Evolutionary conservation across 2,329 filamentous ascomycete genomes (phyloP), one percentile per base, ranked within the genome.

Genomic region (Microdochium paspali): DNA sequence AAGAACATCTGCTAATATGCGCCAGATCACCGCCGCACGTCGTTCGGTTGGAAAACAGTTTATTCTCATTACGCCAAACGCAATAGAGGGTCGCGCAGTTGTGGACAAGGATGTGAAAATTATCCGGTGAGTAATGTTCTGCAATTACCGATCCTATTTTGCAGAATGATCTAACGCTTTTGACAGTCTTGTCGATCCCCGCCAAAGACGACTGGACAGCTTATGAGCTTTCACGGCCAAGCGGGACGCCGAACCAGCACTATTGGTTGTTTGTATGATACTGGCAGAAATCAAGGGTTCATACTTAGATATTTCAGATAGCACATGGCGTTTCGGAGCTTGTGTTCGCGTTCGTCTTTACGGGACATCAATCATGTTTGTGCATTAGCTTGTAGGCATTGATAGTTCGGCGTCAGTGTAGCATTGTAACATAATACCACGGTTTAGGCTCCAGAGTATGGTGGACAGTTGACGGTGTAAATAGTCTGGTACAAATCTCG

Each of bases 61-160:
- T 60, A 90, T 98, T 53, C 79, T 98, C 47, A 98, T 98, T 62
- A 96, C 91, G 2, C 93, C 93, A 24, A 94, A 95, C 56, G 85
- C 85, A 44, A 89, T 95, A 60, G 70, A 81, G 64, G 72, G 76
- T 55, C 65, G 76, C 57, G 74, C 72, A 24, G 68, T 71, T 44
- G 62, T 79, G 30, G 77, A 80, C 51, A 74, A 73, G 48, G 88
- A 94, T 58, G 87, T 94, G 51, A 87, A 82, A 60, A 83, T 93
- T 52, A 86, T 87, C 64, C 82, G 84, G 81, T 83, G 67, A 54
- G 72, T 61, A n/a, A 24, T 18, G 31, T 45, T 21, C 13, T 5
- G 20, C 35, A 20, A 7, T 18, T 21, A 6, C 13, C 13, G 20
- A 49, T n/a, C 30, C 32, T 10, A 43, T 39, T 23, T 12, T 30